Conservation (phyloP, 495 filamentous ascomycete species). For the Penicillium maclennaniae region DNA sequence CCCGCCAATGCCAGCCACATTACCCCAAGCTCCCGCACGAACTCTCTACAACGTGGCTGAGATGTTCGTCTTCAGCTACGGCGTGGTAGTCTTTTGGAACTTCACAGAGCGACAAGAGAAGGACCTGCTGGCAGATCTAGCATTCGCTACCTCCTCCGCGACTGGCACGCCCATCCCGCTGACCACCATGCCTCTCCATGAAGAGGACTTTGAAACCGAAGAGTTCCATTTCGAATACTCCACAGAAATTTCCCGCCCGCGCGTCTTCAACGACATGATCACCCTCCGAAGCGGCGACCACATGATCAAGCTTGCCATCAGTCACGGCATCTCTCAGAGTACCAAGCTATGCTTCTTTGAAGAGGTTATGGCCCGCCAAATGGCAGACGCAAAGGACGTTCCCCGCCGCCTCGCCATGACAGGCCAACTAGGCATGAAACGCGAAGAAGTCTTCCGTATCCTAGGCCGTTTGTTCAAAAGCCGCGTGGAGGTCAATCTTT, state of each 20-base stretch:
- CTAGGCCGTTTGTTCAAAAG: conserved; percentile 87
- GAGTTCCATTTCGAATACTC: conserved; percentile 99
- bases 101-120: conserved; percentile 95
- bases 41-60: conserved; percentile 78
- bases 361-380: conserved; percentile 91
- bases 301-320: conserved; percentile 98
- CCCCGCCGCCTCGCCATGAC: conserved; percentile 84
- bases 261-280: conserved; percentile 99
- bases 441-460: conserved; percentile 89
- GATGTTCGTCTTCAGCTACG: conserved; percentile 98
- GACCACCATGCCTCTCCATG: conserved; percentile 65
- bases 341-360: conserved; percentile 97
- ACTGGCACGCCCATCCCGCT: conserved; percentile 54
- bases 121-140: conserved; percentile 91
- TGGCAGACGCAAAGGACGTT: conserved; percentile 87
- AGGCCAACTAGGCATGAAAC: conserved; percentile 84
- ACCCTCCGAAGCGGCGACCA: conserved; percentile 91
- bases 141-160: conserved; percentile 67
- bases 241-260: conserved; percentile 72
- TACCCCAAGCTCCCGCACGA: conserved; percentile 36
- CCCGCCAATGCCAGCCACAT: conserved; percentile 13
- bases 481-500: conserved; percentile 95
- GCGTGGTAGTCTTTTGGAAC: conserved; percentile 98
- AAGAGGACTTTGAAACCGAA: conserved; percentile 93
- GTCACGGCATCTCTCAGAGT: conserved; percentile 94